These are phyloP conservation scores for Diaporthe citri DNA, from an alignment of 2,329 filamentous ascomycete genomes.

Conservation along the genomic window DNA sequence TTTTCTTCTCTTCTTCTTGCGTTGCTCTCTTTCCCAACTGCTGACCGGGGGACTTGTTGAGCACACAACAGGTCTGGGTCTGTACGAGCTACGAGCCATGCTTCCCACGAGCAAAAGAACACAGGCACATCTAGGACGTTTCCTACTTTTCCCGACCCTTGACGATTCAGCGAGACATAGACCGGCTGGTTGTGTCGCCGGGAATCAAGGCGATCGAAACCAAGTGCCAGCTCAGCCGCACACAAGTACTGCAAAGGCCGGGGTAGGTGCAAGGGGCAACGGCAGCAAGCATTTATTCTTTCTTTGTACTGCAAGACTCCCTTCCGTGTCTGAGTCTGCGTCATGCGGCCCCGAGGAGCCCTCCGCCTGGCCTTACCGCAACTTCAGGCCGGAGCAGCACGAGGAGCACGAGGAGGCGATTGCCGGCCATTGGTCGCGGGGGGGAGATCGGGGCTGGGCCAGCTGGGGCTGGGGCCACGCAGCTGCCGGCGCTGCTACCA, in stretches of 20 bases:
- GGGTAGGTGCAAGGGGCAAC: neutral
- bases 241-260: neutral
- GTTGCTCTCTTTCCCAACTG: neutral
- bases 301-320: neutral
- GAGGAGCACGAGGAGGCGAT: neutral
- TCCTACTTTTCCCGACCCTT: constrained; percentile 13
- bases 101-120: neutral
- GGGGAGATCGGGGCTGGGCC: neutral
- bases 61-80: neutral
- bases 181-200: neutral
- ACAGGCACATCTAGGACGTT: neutral
- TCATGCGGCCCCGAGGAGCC: constrained; percentile 23
- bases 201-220: neutral
- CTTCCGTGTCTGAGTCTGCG: neutral
- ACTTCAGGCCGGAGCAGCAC: neutral
- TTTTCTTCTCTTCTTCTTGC: neutral
- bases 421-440: constrained; percentile 8
- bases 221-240: neutral
- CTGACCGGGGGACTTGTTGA: no score
- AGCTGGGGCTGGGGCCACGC: neutral
- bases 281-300: neutral
- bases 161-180: constrained; percentile 8
- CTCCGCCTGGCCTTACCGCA: constrained; percentile 18
- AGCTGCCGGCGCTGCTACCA: neutral
- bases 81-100: neutral